These are phyloP conservation scores for Leucocoprinus sp. DNA, from an alignment of 768 basidiomycete genomes.

Conservation along the genomic window DNA sequence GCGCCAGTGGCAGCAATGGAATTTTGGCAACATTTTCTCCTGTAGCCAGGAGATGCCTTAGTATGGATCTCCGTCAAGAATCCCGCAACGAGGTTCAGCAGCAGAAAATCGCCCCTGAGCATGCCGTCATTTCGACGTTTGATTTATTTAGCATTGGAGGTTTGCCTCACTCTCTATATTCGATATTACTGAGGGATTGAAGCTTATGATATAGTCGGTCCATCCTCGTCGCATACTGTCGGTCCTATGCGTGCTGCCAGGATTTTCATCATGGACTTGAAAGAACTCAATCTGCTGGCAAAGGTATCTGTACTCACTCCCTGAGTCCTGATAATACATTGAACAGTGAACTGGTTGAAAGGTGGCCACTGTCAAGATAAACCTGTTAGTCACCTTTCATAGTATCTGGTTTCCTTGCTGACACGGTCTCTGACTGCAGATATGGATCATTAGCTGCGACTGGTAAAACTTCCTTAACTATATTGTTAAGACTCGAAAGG, in stretches of 20 bases:
- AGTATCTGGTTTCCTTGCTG: neutral
- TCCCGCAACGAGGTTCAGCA: constrained; percentile 10
- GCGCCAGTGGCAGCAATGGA: neutral
- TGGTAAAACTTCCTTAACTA: constrained; percentile 32
- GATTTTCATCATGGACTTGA: constrained; percentile 75
- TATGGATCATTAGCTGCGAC: constrained; percentile 94
- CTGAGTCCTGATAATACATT: constrained; percentile 13
- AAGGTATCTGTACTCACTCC: constrained; percentile 36
- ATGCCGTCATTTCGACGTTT: constrained; percentile 90
- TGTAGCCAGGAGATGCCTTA: constrained; percentile 2
- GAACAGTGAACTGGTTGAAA: constrained; percentile 35
- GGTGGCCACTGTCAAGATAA: constrained; percentile 79
- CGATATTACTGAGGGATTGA: constrained; percentile 1
- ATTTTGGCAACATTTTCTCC: neutral
- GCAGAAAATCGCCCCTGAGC: constrained; percentile 41
- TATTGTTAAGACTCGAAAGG: constrained; percentile 2
- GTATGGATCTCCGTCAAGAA: constrained; percentile 1
- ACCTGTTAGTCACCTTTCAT: constrained; percentile 42
- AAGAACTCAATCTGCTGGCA: constrained; percentile 58
- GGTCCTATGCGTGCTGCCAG: constrained; percentile 81
- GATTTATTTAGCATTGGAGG: constrained; percentile 91
- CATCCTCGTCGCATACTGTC: constrained; percentile 45
- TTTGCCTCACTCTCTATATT: constrained; percentile 16
- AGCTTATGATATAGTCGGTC: constrained; percentile 34
- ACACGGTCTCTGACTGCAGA: constrained; percentile 26